Evolutionary conservation across 169 alveolate genomes (phyloP).

Genomic region (Eimeria maxima): DNA sequence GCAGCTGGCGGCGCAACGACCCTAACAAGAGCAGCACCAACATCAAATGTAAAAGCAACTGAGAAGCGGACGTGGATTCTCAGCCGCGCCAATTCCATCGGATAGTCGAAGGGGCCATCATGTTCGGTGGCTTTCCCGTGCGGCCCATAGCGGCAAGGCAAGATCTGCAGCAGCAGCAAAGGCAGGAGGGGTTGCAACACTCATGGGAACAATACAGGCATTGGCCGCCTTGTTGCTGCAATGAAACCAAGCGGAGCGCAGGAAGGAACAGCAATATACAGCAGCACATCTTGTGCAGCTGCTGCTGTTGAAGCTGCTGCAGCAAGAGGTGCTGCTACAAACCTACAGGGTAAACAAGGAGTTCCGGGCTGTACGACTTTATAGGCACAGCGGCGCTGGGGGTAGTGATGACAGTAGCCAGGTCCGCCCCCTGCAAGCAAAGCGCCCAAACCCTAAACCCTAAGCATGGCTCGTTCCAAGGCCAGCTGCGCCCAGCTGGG

Average conservation of each 20-base stretch:
- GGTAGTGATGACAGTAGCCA: slow-evolving; percentile 93
- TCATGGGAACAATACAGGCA: background rate
- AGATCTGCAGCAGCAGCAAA: slow-evolving; percentile 21
- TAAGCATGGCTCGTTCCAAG: too few species aligned
- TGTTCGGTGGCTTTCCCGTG: background rate
- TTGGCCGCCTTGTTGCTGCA: background rate
- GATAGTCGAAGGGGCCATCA: slow-evolving; percentile 2
- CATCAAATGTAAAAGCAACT: too few species aligned
- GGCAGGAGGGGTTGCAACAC: slow-evolving; percentile 1
- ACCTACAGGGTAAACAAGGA: slow-evolving; percentile 93
- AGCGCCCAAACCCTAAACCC: background rate
- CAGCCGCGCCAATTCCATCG: slow-evolving; percentile 35
- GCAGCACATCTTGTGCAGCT: slow-evolving; percentile 6
- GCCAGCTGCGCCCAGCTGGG: too few species aligned
- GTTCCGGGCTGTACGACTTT: slow-evolving; percentile 96
- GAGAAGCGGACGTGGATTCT: background rate
- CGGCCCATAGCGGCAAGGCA: background rate
- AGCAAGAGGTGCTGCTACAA: background rate
- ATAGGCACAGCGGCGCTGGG: slow-evolving; percentile 94
- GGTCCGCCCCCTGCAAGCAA: slow-evolving; percentile 92
- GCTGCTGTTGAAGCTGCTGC: background rate
- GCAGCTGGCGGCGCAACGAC: slow-evolving; percentile 30
- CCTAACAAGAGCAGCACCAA: background rate
- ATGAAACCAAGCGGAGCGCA: background rate
- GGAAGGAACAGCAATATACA: background rate